Conservation (phyloP, 2,329 filamentous ascomycete species). For the Amauroascus verrucosus region DNA sequence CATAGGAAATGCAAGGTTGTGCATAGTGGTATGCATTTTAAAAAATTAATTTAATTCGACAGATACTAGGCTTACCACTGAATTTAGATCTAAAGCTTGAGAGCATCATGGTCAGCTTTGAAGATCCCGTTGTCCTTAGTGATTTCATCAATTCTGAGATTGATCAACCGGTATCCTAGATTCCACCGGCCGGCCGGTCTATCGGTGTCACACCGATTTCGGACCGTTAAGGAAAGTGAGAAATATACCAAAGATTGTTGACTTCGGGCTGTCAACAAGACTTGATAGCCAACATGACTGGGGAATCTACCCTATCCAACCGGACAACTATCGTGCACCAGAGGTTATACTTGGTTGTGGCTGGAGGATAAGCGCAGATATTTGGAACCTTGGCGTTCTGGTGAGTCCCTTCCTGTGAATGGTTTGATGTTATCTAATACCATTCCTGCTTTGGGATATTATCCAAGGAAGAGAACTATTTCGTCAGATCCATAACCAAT, state of each 20-base stretch:
- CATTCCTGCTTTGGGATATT: slow-evolving; percentile 25
- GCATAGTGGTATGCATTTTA: slow-evolving; percentile 26
- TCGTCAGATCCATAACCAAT: slow-evolving; percentile 7
- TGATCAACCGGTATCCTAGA: slow-evolving; percentile 13
- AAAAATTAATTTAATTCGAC: background rate
- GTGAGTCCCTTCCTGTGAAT: slow-evolving; percentile 23
- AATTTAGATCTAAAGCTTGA: slow-evolving; percentile 15
- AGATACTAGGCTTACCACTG: background rate
- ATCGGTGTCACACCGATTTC: slow-evolving; percentile 21
- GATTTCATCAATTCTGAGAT: slow-evolving; percentile 8
- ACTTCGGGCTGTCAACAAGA: slow-evolving; percentile 20
- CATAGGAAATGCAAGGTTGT: slow-evolving; percentile 31
- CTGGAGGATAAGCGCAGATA: slow-evolving; percentile 13
- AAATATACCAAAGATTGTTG: slow-evolving; percentile 18
- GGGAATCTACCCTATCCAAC: slow-evolving; percentile 25
- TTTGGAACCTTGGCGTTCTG: slow-evolving; percentile 30
- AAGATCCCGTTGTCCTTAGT: slow-evolving; percentile 8
- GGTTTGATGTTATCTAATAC: slow-evolving; percentile 11
- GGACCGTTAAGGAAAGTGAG: slow-evolving; percentile 17
- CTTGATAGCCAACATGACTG: slow-evolving; percentile 29
- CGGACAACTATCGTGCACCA: slow-evolving; percentile 22
- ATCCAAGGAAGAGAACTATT: slow-evolving; percentile 26
- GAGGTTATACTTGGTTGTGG: slow-evolving; percentile 24
- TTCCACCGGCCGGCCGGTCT: slow-evolving; percentile 15
- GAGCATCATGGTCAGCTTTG: slow-evolving; percentile 15